Evolutionary conservation across 306 rosid species (phyloP).

Genomic region (Oemleria cerasiformis): DNA sequence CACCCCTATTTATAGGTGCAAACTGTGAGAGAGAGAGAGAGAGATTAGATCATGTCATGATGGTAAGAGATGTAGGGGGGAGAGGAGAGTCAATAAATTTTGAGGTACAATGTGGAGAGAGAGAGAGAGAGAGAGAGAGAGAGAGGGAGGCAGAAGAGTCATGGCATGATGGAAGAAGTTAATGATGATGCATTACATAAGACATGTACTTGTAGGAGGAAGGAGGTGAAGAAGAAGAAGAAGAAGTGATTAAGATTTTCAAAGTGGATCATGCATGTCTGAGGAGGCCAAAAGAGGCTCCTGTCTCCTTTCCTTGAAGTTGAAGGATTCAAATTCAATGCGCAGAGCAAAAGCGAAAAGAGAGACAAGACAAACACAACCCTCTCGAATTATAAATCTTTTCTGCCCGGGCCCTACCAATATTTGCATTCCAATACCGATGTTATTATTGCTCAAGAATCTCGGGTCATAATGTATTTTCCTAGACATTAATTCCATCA

Average conservation of each 20-base stretch:
- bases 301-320: slow-evolving; percentile 30
- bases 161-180: too few relatives aligned
- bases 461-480: too few relatives aligned
- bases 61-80: slow-evolving; percentile 22
- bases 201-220: too few relatives aligned
- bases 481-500: too few relatives aligned
- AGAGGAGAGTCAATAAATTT: slow-evolving; percentile 27
- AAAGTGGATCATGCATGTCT: slow-evolving; percentile 33
- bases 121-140: too few relatives aligned
- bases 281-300: slow-evolving; percentile 24
- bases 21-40: slow-evolving; percentile 18
- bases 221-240: background rate
- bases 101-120: background rate
- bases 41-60: slow-evolving; percentile 15
- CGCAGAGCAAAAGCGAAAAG: slow-evolving; percentile 14
- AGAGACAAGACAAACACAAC: slow-evolving; percentile 24
- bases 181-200: too few relatives aligned
- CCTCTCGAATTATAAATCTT: slow-evolving; percentile 7
- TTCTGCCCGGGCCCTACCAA: background rate
- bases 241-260: slow-evolving; percentile 20
- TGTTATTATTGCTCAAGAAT: background rate
- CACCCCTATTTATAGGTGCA: slow-evolving; percentile 44
- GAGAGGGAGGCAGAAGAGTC: too few relatives aligned
- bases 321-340: slow-evolving; percentile 18
- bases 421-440: background rate